Conservation (phyloP, 2,329 filamentous ascomycete species). For the Penicillium verrucosum region DNA sequence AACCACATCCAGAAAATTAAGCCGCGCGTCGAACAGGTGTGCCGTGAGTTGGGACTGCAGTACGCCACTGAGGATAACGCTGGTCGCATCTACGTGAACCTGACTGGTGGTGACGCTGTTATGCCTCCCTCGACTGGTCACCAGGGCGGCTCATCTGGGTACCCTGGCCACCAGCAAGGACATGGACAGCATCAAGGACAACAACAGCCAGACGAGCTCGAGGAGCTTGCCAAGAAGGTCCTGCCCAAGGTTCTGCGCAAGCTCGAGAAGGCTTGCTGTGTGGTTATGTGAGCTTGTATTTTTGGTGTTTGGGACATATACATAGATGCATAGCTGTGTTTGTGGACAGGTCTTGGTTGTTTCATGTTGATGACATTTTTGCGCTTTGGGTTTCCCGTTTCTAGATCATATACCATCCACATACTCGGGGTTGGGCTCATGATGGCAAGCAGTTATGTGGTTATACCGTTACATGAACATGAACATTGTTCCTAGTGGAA, state of each 20-base stretch:
- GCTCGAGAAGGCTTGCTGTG: constrained; percentile 67
- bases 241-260: constrained; percentile 61
- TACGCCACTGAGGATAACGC: constrained; percentile 85
- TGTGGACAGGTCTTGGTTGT: not conserved
- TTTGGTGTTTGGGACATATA: constrained; percentile 8
- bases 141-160: constrained; percentile 10
- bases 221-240: constrained; percentile 59
- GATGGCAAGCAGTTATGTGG: constrained; percentile 1
- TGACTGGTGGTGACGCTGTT: constrained; percentile 67
- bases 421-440: not conserved
- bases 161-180: constrained; percentile 43
- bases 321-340: not conserved
- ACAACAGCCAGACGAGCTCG: constrained; percentile 56
- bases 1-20: constrained; percentile 90
- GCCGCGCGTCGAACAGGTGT: constrained; percentile 86
- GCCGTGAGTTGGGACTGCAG: constrained; percentile 75
- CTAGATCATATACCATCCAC: not conserved
- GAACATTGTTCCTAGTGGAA: not conserved
- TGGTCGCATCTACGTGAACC: constrained; percentile 82
- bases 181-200: constrained; percentile 45
- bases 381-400: not conserved
- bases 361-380: not conserved
- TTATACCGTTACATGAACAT: constrained; percentile 8
- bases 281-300: constrained; percentile 61
- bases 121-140: constrained; percentile 43